Evolutionary conservation across 345 rosid genomes (phyloP).

Genomic region (Carallia pectinifolia): DNA sequence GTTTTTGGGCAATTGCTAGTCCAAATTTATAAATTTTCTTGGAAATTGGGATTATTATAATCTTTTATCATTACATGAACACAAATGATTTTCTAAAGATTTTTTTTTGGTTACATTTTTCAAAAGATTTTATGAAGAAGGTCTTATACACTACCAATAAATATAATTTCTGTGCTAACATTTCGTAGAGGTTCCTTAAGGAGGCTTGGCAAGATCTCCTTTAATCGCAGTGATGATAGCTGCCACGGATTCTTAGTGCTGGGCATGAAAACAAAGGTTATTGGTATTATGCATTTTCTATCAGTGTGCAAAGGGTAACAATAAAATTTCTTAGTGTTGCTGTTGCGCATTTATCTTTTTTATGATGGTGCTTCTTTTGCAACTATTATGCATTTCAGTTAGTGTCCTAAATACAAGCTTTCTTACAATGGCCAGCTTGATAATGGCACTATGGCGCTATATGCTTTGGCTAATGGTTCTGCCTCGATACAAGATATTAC

Average conservation of each 20-base stretch:
- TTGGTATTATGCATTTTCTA: neutral
- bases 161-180: conserved; percentile 6
- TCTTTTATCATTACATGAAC: neutral
- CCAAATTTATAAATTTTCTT: neutral
- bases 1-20: conserved; percentile 57
- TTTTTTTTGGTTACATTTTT: no score
- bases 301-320: neutral
- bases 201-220: conserved; percentile 99
- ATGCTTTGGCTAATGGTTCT: no score
- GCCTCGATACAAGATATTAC: no score
- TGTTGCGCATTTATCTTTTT: no score
- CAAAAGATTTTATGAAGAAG: neutral
- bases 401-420: no score
- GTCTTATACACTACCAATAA: neutral
- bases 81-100: no score
- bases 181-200: conserved; percentile 80
- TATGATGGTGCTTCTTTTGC: no score
- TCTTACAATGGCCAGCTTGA: no score
- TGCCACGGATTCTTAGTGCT: conserved; percentile 72
- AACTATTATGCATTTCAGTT: no score
- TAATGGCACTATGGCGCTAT: no score
- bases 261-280: conserved; percentile 92
- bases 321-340: no score
- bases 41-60: neutral
- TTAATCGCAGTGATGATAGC: conserved; percentile 90